These are phyloP conservation scores for Mucor velutinosus DNA, from an alignment of 371 early-diverging fungal genomes.

Conservation along the genomic window DNA sequence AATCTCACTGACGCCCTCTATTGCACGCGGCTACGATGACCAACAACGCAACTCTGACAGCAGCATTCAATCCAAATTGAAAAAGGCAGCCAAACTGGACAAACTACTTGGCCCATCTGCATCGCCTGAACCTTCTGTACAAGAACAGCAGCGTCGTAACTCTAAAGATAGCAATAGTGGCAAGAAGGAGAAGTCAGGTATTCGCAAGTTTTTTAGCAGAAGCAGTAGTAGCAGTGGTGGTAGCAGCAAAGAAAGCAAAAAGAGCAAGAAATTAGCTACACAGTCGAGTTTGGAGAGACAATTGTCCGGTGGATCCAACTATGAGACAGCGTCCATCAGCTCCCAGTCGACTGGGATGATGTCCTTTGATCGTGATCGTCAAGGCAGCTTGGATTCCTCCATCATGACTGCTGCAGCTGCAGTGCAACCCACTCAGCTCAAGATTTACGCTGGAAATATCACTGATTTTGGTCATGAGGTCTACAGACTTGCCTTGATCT, in stretches of 20 bases:
- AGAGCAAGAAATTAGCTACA: slow-evolving; percentile 3
- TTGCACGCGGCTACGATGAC: slow-evolving; percentile 36
- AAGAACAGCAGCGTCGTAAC: slow-evolving; percentile 6
- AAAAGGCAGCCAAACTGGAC: slow-evolving; percentile 32
- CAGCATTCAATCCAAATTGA: slow-evolving; percentile 28
- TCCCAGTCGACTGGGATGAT: slow-evolving; percentile 37
- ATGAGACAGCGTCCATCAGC: slow-evolving; percentile 41
- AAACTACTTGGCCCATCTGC: slow-evolving; percentile 12
- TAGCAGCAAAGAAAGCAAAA: slow-evolving; percentile 34
- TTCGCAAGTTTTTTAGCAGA: slow-evolving; percentile 49
- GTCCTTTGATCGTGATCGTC: slow-evolving; percentile 24
- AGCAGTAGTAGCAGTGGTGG: slow-evolving; percentile 22
- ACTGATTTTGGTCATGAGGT: slow-evolving; percentile 45
- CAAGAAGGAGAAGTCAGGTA: slow-evolving; percentile 39
- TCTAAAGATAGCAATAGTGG: slow-evolving; percentile 26
- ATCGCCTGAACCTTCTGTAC: slow-evolving; percentile 5
- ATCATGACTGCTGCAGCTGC: background rate
- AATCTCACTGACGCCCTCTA: slow-evolving; percentile 49
- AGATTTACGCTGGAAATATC: slow-evolving; percentile 48
- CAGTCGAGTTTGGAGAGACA: slow-evolving; percentile 3
- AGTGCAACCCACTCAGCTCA: slow-evolving; percentile 25
- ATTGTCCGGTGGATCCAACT: slow-evolving; percentile 8
- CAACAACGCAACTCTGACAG: slow-evolving; percentile 7
- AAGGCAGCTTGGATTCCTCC: slow-evolving; percentile 33
- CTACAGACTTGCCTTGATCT: slow-evolving; percentile 31